Evolutionary conservation across 2,329 filamentous ascomycete genomes (phyloP).

Genomic region (Aspergillus felis): DNA sequence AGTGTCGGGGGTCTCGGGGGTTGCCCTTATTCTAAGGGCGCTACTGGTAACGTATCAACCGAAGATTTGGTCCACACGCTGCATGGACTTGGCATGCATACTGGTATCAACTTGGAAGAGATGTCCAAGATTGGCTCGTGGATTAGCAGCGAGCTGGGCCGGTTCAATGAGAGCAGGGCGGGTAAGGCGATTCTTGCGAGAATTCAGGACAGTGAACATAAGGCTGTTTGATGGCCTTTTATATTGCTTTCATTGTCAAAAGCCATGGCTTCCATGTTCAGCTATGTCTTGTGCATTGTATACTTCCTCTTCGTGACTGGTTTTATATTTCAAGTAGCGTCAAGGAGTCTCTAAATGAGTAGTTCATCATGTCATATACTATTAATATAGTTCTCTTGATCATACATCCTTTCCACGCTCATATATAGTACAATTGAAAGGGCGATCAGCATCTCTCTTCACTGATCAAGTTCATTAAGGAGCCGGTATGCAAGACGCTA

Average conservation of each 20-base stretch:
- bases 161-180: constrained; percentile 50
- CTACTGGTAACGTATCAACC: constrained; percentile 62
- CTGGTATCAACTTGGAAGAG: constrained; percentile 54
- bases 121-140: constrained; percentile 54
- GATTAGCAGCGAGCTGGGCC: constrained; percentile 53
- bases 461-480: neutral
- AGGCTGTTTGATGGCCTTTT: neutral
- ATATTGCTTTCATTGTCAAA: neutral
- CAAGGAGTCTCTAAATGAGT: neutral
- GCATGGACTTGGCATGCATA: constrained; percentile 58
- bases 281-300: no score
- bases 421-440: neutral
- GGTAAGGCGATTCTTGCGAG: constrained; percentile 50
- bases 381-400: neutral
- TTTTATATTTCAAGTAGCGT: neutral
- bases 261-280: neutral
- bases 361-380: neutral
- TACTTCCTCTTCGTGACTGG: no score
- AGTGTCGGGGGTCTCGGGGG: constrained; percentile 62
- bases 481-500: neutral
- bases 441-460: neutral
- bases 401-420: neutral
- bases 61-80: constrained; percentile 61
- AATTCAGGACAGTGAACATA: constrained; percentile 15
- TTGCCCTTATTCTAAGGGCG: constrained; percentile 62